A percentile compares a stretch with the other conserved stretches of the same genome.
Evolutionary conservation across 495 filamentous ascomycete genomes (phyloP).

Genomic region (Annulohypoxylon stygium): DNA sequence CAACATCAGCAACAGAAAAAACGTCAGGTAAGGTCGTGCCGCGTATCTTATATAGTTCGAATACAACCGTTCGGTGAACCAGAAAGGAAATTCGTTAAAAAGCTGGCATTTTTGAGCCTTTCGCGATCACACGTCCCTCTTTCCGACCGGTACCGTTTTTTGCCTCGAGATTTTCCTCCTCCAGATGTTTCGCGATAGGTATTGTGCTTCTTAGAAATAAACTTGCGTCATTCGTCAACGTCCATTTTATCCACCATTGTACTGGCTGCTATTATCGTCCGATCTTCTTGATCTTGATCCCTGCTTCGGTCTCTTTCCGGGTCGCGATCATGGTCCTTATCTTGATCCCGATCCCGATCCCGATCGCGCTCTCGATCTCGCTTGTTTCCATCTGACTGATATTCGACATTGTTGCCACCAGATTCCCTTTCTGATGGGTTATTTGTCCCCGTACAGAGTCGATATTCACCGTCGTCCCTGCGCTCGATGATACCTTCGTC

Average conservation of each 20-base stretch:
- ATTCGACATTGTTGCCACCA: conserved; percentile 40
- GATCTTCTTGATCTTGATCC: conserved; percentile 44
- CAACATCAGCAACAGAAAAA: conserved; percentile 2
- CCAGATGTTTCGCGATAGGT: conserved; percentile 17
- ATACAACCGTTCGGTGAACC: conserved; percentile 22
- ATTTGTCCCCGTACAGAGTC: conserved; percentile 56
- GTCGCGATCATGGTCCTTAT: conserved; percentile 3
- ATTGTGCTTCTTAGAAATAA: conserved; percentile 14
- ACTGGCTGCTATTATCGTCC: conserved; percentile 50
- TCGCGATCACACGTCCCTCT: conserved; percentile 5
- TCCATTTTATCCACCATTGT: conserved; percentile 55
- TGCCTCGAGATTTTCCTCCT: background rate
- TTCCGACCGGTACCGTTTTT: conserved; percentile 9
- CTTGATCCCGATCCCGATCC: conserved; percentile 17
- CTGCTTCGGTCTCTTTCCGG: conserved; percentile 19
- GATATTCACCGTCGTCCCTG: conserved; percentile 64
- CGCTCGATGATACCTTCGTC: conserved; percentile 69
- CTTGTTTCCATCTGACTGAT: conserved; percentile 46
- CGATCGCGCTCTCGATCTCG: conserved; percentile 24
- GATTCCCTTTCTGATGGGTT: conserved; percentile 50
- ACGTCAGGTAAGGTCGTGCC: conserved; percentile 36
- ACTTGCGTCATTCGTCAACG: conserved; percentile 46
- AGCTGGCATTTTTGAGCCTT: conserved; percentile 15
- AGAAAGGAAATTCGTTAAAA: conserved; percentile 39
- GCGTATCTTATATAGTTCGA: conserved; percentile 38